phyloP scores from a whole-genome alignment of 2,329 filamentous ascomycete genomes.

The Teratosphaeria destructans region DNA sequence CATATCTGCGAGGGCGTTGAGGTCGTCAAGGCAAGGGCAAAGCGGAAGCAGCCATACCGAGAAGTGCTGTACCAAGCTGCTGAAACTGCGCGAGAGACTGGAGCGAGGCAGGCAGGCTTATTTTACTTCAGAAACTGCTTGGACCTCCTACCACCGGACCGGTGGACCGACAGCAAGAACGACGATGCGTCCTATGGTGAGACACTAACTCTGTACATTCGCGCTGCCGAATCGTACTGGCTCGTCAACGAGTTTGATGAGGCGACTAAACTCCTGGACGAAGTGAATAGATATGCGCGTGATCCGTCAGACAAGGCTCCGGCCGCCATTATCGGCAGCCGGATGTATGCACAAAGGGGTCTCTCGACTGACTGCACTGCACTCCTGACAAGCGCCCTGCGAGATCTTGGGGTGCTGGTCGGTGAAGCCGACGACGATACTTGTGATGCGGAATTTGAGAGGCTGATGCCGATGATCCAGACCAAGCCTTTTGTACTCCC shows the following conservation, averaged over 20 bases:
- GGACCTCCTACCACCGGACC: constrained; percentile 63
- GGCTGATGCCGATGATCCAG: constrained; percentile 14
- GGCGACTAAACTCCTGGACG: constrained; percentile 57
- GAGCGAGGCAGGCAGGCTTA: constrained; percentile 69
- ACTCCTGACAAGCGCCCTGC: constrained; percentile 60
- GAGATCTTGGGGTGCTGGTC: constrained; percentile 56
- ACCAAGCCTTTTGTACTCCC: constrained; percentile 6
- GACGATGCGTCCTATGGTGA: constrained; percentile 77
- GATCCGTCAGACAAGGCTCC: constrained; percentile 70
- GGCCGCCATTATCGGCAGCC: constrained; percentile 72
- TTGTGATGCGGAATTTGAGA: constrained; percentile 65
- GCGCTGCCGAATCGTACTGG: constrained; percentile 72
- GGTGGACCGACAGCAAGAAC: constrained; percentile 54
- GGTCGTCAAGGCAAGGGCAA: constrained; percentile 58
- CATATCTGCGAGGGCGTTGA: constrained; percentile 72
- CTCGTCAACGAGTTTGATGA: constrained; percentile 63
- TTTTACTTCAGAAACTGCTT: constrained; percentile 74
- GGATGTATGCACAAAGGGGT: constrained; percentile 65
- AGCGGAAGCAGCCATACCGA: constrained; percentile 45
- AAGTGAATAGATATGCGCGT: constrained; percentile 59
- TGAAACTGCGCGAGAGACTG: constrained; percentile 66
- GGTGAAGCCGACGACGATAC: constrained; percentile 60
- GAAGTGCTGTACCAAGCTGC: constrained; percentile 71
- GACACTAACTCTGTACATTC: constrained; percentile 67
- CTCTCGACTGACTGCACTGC: constrained; percentile 59